Evolutionary conservation across 139 green algal species (phyloP).

Genomic region (Protoeuglena noctilucae): DNA sequence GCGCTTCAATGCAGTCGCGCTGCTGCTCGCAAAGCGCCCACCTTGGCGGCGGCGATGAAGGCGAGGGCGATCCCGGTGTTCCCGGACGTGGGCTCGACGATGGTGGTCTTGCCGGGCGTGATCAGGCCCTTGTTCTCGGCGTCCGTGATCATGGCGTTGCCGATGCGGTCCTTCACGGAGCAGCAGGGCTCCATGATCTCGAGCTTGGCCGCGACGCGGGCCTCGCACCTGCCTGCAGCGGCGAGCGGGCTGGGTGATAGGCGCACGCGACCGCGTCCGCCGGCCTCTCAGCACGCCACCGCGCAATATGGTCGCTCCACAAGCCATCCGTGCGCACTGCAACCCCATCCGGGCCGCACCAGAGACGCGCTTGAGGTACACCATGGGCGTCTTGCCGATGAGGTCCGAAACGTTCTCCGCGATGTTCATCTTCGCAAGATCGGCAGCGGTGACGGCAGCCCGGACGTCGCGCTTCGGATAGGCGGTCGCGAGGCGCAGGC

Average conservation of each 20-base stretch:
- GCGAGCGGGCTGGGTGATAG: no score
- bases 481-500: no score
- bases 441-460: no score
- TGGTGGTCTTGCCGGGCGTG: conserved; percentile 7
- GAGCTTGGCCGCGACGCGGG: conserved; percentile 7
- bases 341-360: not conserved
- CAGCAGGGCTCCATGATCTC: conserved; percentile 24
- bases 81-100: conserved; percentile 41
- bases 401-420: not conserved
- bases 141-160: conserved; percentile 14
- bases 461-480: no score
- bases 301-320: not conserved
- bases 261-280: no score
- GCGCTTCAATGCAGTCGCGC: no score
- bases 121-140: conserved; percentile 18
- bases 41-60: conserved; percentile 27
- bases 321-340: not conserved
- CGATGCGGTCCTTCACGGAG: conserved; percentile 42
- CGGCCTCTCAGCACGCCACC: no score
- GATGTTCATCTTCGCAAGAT: not conserved
- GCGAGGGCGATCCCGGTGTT: conserved; percentile 20
- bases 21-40: no score
- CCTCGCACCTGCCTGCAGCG: no score
- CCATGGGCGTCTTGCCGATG: not conserved
- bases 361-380: not conserved